Base-by-base conservation (phyloP, 2,329 filamentous ascomycete species). In the Saccharata proteae region DNA sequence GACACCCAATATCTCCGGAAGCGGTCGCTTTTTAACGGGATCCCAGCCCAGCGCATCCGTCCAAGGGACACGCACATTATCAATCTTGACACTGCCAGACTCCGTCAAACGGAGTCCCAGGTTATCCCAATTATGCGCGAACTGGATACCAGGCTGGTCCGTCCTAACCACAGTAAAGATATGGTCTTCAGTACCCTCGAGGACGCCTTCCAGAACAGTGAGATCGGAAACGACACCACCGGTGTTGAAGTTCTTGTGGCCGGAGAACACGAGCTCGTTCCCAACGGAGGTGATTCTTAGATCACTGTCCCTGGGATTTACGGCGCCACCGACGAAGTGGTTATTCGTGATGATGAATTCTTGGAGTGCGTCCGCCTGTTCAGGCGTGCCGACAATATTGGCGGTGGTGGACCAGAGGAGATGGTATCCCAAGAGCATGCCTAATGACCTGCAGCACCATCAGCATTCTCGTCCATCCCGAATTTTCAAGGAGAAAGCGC, bases 171-270 rank as follows among this genome's bases (percentile, higher is more conserved):
- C 50, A 3, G 73, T 69, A 43, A 77, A 79, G 35, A 78, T 71
- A 43, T 78, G 74, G 32, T 73, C 58, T 4, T 64, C 58, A 0
- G 71, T 74, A 12, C 61, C 67, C 5, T 69, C 63, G n/a, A 66
- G 55, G 1, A 72, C 67, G 13, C 75, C 74, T 42, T 80, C 74
- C 0, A 80, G 61, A 0, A 79, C 71, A 0, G 73, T 77, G 13
- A 79, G 52, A 36, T 80, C 74, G 0, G 72, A 77, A 2, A 80
- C 61, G 0, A 77, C 73, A 16, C 74, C 74, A 1, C 75, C 75
- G 0, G 74, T 80, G 44, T 74, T 79, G 59, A 79, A 79, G 51
- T 69, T 61, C 49, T 80, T 80, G 50, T 61, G 64, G 1, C 74
- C 73, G 36, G 69, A 68, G 49, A 75, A 78, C 2, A 74, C 47